Evolutionary conservation across 108 stramenopile species (phyloP).

Genomic region (Conticribra weissflogii): DNA sequence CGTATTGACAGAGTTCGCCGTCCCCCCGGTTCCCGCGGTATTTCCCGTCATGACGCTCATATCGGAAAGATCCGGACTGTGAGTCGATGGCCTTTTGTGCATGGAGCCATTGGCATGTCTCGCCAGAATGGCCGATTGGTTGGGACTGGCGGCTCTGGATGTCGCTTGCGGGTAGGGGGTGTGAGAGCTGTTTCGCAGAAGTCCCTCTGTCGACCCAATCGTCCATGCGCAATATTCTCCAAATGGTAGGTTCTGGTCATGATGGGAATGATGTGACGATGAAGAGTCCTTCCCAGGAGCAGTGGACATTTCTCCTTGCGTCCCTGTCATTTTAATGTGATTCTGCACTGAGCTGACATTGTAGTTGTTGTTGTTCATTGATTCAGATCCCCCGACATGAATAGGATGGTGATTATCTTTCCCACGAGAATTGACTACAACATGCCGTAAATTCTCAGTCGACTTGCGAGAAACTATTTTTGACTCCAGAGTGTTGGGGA

Average conservation of each 20-base stretch:
- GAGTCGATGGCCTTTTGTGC: not conserved
- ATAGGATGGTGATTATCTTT: not conserved
- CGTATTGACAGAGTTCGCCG: not conserved
- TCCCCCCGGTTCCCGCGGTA: not conserved
- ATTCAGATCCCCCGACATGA: not conserved
- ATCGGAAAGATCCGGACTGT: slow-evolving; percentile 13
- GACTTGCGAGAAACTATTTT: slow-evolving; percentile 20
- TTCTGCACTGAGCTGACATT: no score
- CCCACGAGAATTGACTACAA: not conserved
- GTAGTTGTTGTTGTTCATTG: no score
- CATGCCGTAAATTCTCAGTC: slow-evolving; percentile 21
- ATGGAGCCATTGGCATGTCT: slow-evolving; percentile 10
- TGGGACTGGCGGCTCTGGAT: not conserved
- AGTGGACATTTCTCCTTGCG: no score
- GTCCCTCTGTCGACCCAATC: slow-evolving; percentile 26
- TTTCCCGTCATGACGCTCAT: not conserved
- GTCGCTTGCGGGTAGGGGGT: not conserved
- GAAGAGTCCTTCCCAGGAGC: not conserved
- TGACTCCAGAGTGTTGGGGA: slow-evolving; percentile 24
- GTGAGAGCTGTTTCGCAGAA: not conserved
- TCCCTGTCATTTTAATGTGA: no score
- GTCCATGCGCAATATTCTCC: slow-evolving; percentile 19
- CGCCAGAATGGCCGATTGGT: not conserved
- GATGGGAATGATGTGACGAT: not conserved
- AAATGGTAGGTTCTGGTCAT: not conserved